Percentiles rank a stretch among this genome's conserved stretches.
These are phyloP conservation scores for Pleurostoma richardsiae DNA, from an alignment of 2,329 filamentous ascomycete genomes.

Conservation along the genomic window DNA sequence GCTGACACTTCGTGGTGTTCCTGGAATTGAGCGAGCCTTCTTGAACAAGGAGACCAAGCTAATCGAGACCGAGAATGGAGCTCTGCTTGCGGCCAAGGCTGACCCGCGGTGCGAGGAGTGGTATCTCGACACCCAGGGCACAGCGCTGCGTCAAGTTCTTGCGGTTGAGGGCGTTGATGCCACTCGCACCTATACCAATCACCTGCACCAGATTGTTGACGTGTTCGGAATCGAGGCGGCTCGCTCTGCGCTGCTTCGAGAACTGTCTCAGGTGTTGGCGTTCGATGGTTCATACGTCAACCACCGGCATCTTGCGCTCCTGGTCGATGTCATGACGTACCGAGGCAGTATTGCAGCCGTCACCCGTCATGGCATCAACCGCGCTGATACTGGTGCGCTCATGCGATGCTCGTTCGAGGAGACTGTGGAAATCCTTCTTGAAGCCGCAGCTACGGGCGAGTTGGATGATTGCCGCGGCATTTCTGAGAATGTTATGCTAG, in stretches of 20 bases:
- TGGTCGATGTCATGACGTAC: slow-evolving; percentile 98
- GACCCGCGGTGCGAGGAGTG: slow-evolving; percentile 80
- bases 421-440: slow-evolving; percentile 95
- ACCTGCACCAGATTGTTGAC: slow-evolving; percentile 89
- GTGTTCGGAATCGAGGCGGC: slow-evolving; percentile 97
- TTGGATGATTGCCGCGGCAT: slow-evolving; percentile 97
- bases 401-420: slow-evolving; percentile 99
- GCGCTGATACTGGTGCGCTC: slow-evolving; percentile 92
- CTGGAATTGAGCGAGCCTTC: slow-evolving; percentile 86
- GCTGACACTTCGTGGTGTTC: slow-evolving; percentile 84
- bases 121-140: slow-evolving; percentile 94
- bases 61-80: slow-evolving; percentile 63
- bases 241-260: slow-evolving; percentile 77
- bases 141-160: slow-evolving; percentile 77
- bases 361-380: slow-evolving; percentile 97
- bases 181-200: slow-evolving; percentile 85
- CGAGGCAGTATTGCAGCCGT: slow-evolving; percentile 92
- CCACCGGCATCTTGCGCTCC: slow-evolving; percentile 89
- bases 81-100: slow-evolving; percentile 67
- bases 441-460: slow-evolving; percentile 91
- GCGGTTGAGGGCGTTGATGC: slow-evolving; percentile 84
- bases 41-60: slow-evolving; percentile 75
- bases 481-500: slow-evolving; percentile 97
- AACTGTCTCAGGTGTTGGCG: slow-evolving; percentile 87
- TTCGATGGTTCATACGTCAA: slow-evolving; percentile 99